These are phyloP conservation scores for Arthrobotrys megalospora DNA, from an alignment of 2,329 filamentous ascomycete genomes.

Conservation along the genomic window DNA sequence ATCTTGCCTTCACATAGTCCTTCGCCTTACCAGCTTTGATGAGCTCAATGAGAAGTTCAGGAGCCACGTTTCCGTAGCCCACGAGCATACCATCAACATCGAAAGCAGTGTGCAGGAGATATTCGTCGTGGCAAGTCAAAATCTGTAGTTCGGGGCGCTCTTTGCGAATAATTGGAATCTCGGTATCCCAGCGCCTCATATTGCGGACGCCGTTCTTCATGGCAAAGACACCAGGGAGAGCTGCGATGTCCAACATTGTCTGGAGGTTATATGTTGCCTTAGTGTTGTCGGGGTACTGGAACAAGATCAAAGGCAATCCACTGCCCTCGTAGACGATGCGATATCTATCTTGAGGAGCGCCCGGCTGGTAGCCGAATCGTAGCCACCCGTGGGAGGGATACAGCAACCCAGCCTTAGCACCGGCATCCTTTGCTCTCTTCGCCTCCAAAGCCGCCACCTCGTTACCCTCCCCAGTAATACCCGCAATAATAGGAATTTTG, in stretches of 20 bases:
- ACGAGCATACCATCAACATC: slow-evolving; percentile 73
- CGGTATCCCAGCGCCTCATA: slow-evolving; percentile 74
- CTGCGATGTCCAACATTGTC: slow-evolving; percentile 72
- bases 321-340: slow-evolving; percentile 71
- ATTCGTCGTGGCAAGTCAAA: slow-evolving; percentile 72
- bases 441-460: slow-evolving; percentile 72
- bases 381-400: slow-evolving; percentile 73
- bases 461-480: slow-evolving; percentile 72
- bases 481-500: slow-evolving; percentile 72
- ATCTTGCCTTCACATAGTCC: slow-evolving; percentile 70
- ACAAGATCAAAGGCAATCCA: slow-evolving; percentile 71
- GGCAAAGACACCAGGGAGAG: slow-evolving; percentile 72
- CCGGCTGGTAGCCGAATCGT: slow-evolving; percentile 72
- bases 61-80: slow-evolving; percentile 73
- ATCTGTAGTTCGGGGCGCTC: slow-evolving; percentile 71
- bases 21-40: slow-evolving; percentile 71
- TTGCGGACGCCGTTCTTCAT: slow-evolving; percentile 75
- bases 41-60: slow-evolving; percentile 71
- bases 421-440: slow-evolving; percentile 71
- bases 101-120: slow-evolving; percentile 71
- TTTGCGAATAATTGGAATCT: slow-evolving; percentile 72
- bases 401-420: slow-evolving; percentile 71
- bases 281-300: slow-evolving; percentile 73
- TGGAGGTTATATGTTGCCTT: slow-evolving; percentile 72
- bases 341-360: slow-evolving; percentile 72